These are phyloP conservation scores for Salvia splendens DNA, from an alignment of 257 asterid species.

Conservation along the genomic window DNA sequence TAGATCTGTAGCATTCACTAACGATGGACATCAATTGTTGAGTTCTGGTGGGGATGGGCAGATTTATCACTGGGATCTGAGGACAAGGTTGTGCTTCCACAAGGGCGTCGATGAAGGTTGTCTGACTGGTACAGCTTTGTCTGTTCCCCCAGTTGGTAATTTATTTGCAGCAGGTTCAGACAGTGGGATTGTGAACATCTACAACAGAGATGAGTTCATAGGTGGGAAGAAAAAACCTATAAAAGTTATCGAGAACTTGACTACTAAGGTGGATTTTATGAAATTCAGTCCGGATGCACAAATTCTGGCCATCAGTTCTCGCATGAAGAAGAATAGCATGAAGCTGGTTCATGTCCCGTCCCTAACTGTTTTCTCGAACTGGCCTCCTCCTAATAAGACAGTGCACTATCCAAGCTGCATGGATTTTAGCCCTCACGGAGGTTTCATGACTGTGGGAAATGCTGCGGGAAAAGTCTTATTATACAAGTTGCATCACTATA, in stretches of 20 bases:
- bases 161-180: slow-evolving; percentile 93
- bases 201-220: slow-evolving; percentile 61
- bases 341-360: slow-evolving; percentile 80
- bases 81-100: slow-evolving; percentile 78
- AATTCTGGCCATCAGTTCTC: slow-evolving; percentile 76
- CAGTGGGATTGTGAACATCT: slow-evolving; percentile 81
- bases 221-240: slow-evolving; percentile 82
- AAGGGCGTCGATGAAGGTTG: slow-evolving; percentile 91
- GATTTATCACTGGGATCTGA: slow-evolving; percentile 84
- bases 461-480: slow-evolving; percentile 79
- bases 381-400: slow-evolving; percentile 62
- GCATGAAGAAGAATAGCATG: slow-evolving; percentile 81
- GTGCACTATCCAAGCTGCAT: slow-evolving; percentile 64
- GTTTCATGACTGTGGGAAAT: slow-evolving; percentile 85
- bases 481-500: slow-evolving; percentile 90
- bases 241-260: slow-evolving; percentile 72
- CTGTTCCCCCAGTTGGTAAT: slow-evolving; percentile 63
- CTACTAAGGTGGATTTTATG: slow-evolving; percentile 75
- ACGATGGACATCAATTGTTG: slow-evolving; percentile 62
- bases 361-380: slow-evolving; percentile 74
- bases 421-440: slow-evolving; percentile 94
- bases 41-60: slow-evolving; percentile 92
- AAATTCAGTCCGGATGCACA: slow-evolving; percentile 75
- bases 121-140: slow-evolving; percentile 68
- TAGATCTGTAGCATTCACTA: slow-evolving; percentile 73